phyloP scores from a whole-genome alignment of 805 yeast species.

The Ogataea pilisensis region DNA sequence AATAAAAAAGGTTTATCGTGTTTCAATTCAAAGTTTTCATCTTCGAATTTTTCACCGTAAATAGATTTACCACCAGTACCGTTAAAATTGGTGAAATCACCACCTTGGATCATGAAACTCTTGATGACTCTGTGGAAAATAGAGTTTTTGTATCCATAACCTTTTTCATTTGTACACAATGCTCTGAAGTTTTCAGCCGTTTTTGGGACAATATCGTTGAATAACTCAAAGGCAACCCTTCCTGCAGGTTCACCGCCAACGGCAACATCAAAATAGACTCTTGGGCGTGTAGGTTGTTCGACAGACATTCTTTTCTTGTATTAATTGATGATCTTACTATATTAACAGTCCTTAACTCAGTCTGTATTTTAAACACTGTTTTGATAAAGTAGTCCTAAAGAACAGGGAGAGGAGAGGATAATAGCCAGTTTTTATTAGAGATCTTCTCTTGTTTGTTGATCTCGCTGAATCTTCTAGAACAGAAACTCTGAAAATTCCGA shows the following conservation, averaged over 20 bases:
- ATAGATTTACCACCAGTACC: slow-evolving; percentile 84
- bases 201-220: slow-evolving; percentile 60
- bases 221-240: slow-evolving; percentile 72
- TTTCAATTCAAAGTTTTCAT: slow-evolving; percentile 72
- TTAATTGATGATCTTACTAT: no score
- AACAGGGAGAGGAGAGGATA: no score
- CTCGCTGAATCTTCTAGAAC: slow-evolving; percentile 6
- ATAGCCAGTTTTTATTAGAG: no score
- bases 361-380: no score
- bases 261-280: slow-evolving; percentile 74
- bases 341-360: no score
- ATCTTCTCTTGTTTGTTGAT: no score
- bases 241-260: slow-evolving; percentile 70
- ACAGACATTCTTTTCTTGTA: not conserved
- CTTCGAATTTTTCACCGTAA: slow-evolving; percentile 84
- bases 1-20: slow-evolving; percentile 85
- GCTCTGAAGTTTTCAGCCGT: slow-evolving; percentile 90
- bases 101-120: slow-evolving; percentile 91
- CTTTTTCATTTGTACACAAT: slow-evolving; percentile 85
- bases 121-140: slow-evolving; percentile 89
- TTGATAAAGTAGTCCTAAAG: no score
- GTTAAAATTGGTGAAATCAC: slow-evolving; percentile 73
- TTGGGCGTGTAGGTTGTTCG: slow-evolving; percentile 33
- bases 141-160: slow-evolving; percentile 76
- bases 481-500: no score